phyloP scores from a whole-genome alignment of 2,329 filamentous ascomycete genomes.

The Didymella sp. region DNA sequence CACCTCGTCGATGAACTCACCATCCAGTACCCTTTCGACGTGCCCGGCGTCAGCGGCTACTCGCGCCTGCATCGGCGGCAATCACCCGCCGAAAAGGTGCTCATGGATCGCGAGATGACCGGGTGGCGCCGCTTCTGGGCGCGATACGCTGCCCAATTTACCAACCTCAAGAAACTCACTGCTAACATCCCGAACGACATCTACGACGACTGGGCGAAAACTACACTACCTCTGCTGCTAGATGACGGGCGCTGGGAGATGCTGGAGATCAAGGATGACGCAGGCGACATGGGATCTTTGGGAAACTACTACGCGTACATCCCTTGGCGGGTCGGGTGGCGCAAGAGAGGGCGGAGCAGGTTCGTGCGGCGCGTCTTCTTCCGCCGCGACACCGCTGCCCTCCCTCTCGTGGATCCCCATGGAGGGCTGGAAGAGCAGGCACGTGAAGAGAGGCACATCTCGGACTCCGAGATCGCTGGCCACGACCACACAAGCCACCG shows the following conservation, averaged over 20 bases:
- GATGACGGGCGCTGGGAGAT: conserved; percentile 41
- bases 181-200: conserved; percentile 41
- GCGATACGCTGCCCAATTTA: conserved; percentile 45
- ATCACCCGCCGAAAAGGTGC: conserved; percentile 32
- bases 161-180: conserved; percentile 47
- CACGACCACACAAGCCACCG: conserved; percentile 28
- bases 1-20: conserved; percentile 47
- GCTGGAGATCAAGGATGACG: conserved; percentile 38
- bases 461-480: conserved; percentile 29
- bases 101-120: conserved; percentile 43
- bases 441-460: conserved; percentile 36
- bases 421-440: conserved; percentile 23
- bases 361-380: conserved; percentile 48
- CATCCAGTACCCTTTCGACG: conserved; percentile 45
- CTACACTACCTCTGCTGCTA: conserved; percentile 30
- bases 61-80: conserved; percentile 29
- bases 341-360: conserved; percentile 30
- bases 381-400: conserved; percentile 31
- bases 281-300: conserved; percentile 20
- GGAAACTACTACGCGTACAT: conserved; percentile 20
- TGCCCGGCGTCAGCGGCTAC: conserved; percentile 43
- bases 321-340: conserved; percentile 26
- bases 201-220: conserved; percentile 44
- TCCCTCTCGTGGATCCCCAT: conserved; percentile 19
- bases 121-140: conserved; percentile 49